Conservation (phyloP, 345 rosid species). For the Barbarea vulgaris region DNA sequence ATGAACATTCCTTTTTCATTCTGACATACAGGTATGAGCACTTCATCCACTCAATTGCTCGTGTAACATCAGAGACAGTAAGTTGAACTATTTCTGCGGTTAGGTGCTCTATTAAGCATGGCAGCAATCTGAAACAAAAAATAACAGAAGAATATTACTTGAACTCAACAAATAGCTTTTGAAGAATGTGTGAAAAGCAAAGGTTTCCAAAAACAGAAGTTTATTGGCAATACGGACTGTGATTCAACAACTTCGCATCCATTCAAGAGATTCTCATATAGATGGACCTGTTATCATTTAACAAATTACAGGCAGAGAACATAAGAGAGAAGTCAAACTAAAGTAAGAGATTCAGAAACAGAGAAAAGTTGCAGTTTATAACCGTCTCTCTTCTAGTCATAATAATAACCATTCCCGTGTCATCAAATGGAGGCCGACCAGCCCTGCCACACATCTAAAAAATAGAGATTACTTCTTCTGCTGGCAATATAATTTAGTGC, state of each 20-base stretch:
- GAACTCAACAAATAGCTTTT: slow-evolving; percentile 1
- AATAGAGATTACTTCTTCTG: slow-evolving; percentile 30
- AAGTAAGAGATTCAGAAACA: slow-evolving; percentile 16
- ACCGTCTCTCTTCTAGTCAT: slow-evolving; percentile 99
- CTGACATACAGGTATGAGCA: slow-evolving; percentile 89
- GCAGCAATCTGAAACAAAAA: slow-evolving; percentile 67
- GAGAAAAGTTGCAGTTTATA: slow-evolving; percentile 33
- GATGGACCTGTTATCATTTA: slow-evolving; percentile 66
- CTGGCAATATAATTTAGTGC: not conserved
- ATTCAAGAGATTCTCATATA: slow-evolving; percentile 86
- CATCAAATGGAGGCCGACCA: slow-evolving; percentile 98
- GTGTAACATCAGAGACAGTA: slow-evolving; percentile 76
- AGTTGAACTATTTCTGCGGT: slow-evolving; percentile 97
- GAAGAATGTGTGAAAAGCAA: slow-evolving; percentile 1
- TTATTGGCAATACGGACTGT: slow-evolving; percentile 60
- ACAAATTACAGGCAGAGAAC: slow-evolving; percentile 22
- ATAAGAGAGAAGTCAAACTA: slow-evolving; percentile 4
- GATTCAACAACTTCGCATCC: slow-evolving; percentile 98
- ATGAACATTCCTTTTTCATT: slow-evolving; percentile 77
- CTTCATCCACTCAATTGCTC: slow-evolving; percentile 97
- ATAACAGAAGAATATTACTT: not conserved
- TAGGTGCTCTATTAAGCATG: slow-evolving; percentile 90
- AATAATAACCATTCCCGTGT: slow-evolving; percentile 85
- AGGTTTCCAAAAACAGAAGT: slow-evolving; percentile 13
- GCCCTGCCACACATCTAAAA: slow-evolving; percentile 97